A percentile compares a stretch with the other conserved stretches of the same genome.
phyloP scores from a whole-genome alignment of 768 basidiomycete genomes.

The Ramaria rubella region DNA sequence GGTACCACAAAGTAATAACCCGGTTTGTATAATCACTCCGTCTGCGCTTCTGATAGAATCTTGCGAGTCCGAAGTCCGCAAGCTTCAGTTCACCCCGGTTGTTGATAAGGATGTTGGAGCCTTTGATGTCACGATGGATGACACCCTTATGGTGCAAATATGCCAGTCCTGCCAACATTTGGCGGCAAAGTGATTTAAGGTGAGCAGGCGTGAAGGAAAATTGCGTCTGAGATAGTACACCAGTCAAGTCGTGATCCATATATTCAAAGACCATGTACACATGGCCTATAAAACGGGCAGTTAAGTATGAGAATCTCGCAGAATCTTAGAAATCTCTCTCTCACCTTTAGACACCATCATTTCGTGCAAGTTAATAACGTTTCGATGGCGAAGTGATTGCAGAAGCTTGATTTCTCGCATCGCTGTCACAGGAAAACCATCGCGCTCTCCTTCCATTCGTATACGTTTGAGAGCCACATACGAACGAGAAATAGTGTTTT shows the following conservation, averaged over 20 bases:
- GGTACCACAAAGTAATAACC: constrained; percentile 98
- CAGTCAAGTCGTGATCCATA: constrained; percentile 97
- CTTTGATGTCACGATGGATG: constrained; percentile 98
- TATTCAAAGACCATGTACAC: constrained; percentile 99
- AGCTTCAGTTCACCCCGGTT: constrained; percentile 90
- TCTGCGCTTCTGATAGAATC: constrained; percentile 90
- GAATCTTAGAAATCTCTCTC: constrained; percentile 17
- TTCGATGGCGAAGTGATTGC: constrained; percentile 83
- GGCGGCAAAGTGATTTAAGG: constrained; percentile 90
- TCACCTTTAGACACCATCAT: constrained; percentile 98
- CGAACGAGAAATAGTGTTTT: constrained; percentile 66
- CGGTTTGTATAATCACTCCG: constrained; percentile 97
- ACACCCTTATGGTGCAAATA: constrained; percentile 96
- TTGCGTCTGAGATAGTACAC: constrained; percentile 85
- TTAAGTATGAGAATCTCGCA: not conserved
- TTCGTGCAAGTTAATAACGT: constrained; percentile 85
- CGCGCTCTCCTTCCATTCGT: constrained; percentile 93
- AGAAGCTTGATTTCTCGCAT: constrained; percentile 98
- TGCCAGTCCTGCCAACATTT: constrained; percentile 91
- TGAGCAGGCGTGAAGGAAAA: constrained; percentile 81
- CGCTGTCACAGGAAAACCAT: constrained; percentile 98
- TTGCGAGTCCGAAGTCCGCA: constrained; percentile 93
- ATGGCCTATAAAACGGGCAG: constrained; percentile 48
- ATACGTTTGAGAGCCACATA: constrained; percentile 93
- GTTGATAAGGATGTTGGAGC: constrained; percentile 94